A percentile compares a stretch with the other conserved stretches of the same genome.
phyloP scores from a whole-genome alignment of 139 green algal genomes.

The Chlorella vulgaris region DNA sequence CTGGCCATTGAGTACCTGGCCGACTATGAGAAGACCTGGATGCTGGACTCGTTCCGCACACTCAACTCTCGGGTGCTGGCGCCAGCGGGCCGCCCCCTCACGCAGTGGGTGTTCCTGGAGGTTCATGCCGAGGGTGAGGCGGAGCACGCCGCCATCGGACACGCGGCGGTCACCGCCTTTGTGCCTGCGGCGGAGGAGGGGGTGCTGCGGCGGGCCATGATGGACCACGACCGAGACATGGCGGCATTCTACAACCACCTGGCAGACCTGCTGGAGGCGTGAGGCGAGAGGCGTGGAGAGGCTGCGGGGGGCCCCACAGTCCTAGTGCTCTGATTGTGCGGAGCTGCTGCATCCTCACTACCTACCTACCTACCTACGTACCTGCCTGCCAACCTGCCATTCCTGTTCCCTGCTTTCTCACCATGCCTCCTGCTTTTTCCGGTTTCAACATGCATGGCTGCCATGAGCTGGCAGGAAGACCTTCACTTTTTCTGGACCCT shows the following conservation, averaged over 20 bases:
- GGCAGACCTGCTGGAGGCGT: conserved; percentile 76
- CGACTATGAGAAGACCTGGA: conserved; percentile 95
- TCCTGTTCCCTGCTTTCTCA: no score
- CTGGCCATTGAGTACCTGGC: conserved; percentile 95
- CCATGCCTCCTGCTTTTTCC: no score
- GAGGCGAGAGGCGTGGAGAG: neutral
- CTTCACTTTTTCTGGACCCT: no score
- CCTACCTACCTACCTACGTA: no score
- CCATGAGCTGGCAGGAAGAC: no score
- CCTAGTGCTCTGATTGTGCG: no score
- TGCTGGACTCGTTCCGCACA: conserved; percentile 86
- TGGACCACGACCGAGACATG: conserved; percentile 92
- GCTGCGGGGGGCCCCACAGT: neutral
- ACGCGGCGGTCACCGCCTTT: conserved; percentile 82
- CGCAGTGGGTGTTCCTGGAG: conserved; percentile 91
- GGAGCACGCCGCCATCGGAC: conserved; percentile 92
- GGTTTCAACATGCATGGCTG: no score
- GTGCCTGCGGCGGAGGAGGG: conserved; percentile 63
- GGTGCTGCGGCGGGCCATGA: conserved; percentile 75
- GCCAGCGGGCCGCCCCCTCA: conserved; percentile 45
- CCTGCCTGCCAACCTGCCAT: no score
- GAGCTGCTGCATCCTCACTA: no score
- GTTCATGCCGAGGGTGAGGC: conserved; percentile 90
- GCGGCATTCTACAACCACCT: conserved; percentile 89
- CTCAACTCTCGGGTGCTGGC: conserved; percentile 66